Evolutionary conservation across 495 filamentous ascomycete genomes (phyloP).

Genomic region (Podospora bellae-mahoneyi): DNA sequence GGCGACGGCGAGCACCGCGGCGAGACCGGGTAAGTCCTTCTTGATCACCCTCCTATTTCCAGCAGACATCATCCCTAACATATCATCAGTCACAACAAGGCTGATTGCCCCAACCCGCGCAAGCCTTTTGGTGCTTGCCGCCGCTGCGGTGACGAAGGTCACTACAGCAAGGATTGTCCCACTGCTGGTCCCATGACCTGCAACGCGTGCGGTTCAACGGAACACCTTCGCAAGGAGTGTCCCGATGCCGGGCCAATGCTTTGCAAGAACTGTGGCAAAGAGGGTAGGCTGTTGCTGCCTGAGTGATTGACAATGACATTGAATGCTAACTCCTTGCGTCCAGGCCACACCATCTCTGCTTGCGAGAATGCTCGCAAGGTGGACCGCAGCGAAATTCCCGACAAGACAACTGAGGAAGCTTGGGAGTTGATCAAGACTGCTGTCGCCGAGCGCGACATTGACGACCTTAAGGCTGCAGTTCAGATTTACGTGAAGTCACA

Average conservation of each 20-base stretch:
- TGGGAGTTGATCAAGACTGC: constrained; percentile 67
- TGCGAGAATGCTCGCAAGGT: constrained; percentile 71
- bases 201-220: constrained; percentile 61
- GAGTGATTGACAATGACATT: background rate
- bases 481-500: constrained; percentile 71
- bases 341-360: constrained; percentile 62
- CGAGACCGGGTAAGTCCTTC: constrained; percentile 56
- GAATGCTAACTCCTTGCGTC: constrained; percentile 8
- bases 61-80: constrained; percentile 18
- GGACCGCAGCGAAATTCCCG: constrained; percentile 57
- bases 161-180: constrained; percentile 65
- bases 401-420: constrained; percentile 59
- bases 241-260: constrained; percentile 48
- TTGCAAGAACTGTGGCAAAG: constrained; percentile 73
- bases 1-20: constrained; percentile 51
- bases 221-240: constrained; percentile 65
- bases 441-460: constrained; percentile 61
- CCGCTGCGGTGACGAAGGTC: constrained; percentile 68
- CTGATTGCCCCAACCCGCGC: constrained; percentile 47
- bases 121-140: constrained; percentile 60
- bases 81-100: constrained; percentile 47
- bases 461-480: constrained; percentile 69
- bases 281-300: constrained; percentile 49
- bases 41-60: background rate
- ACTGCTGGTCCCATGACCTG: constrained; percentile 58